Conservation (phyloP, 2,329 filamentous ascomycete genomes). For the Fusarium compactum region DNA sequence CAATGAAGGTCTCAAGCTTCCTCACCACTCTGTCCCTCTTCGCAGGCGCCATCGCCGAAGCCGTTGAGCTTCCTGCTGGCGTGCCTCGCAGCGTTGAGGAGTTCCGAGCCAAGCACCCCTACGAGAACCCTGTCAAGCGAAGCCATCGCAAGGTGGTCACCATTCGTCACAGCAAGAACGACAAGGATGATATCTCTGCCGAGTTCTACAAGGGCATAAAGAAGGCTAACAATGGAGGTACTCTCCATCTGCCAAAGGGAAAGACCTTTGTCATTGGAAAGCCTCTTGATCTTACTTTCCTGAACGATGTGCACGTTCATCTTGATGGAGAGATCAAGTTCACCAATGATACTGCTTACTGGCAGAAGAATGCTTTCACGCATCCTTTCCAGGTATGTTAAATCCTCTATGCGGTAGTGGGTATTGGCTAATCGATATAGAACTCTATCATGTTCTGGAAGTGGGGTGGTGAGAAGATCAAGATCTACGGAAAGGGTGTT, state of each 20-base stretch:
- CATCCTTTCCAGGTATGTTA: constrained; percentile 54
- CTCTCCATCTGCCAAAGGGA: constrained; percentile 64
- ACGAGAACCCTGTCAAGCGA: constrained; percentile 13
- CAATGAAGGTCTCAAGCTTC: constrained; percentile 42
- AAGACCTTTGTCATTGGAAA: constrained; percentile 69
- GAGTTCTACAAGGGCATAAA: constrained; percentile 67
- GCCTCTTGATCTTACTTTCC: constrained; percentile 68
- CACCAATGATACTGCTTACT: constrained; percentile 59
- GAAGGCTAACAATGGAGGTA: constrained; percentile 69
- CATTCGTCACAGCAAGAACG: constrained; percentile 57
- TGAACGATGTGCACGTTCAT: constrained; percentile 68
- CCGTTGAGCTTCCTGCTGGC: constrained; percentile 42
- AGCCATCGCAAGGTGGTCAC: constrained; percentile 26
- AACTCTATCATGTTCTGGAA: constrained; percentile 72
- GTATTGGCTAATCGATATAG: not conserved
- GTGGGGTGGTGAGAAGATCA: constrained; percentile 72
- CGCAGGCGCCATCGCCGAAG: constrained; percentile 31
- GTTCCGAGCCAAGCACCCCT: constrained; percentile 35
- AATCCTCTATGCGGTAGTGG: rapidly evolving
- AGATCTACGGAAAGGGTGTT: constrained; percentile 67
- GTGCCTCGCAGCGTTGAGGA: constrained; percentile 43
- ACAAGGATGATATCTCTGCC: constrained; percentile 67
- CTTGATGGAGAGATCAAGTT: constrained; percentile 69
- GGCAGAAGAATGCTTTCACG: constrained; percentile 56
- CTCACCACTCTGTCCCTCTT: constrained; percentile 37